phyloP scores from a whole-genome alignment of 257 asterid genomes.

The Solanum lycopersicoides region DNA sequence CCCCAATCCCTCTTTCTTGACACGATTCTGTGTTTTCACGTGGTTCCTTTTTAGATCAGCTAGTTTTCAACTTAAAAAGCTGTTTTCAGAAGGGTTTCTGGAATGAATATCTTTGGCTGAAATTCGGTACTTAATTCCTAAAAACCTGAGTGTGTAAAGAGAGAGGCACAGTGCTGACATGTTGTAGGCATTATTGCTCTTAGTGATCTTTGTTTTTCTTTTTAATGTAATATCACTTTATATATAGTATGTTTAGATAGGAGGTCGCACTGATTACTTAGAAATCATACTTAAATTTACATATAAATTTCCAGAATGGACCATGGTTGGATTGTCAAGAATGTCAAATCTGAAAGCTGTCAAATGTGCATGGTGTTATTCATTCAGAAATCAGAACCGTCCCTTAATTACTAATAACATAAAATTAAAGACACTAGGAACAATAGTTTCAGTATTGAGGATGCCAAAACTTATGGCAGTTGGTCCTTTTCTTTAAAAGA shows the following conservation, averaged over 20 bases:
- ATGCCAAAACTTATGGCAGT: background rate
- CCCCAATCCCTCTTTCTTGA: background rate
- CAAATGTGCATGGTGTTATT: background rate
- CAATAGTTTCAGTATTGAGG: background rate
- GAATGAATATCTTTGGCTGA: background rate
- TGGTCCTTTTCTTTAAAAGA: background rate
- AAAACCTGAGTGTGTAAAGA: background rate
- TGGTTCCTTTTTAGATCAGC: background rate
- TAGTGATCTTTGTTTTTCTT: background rate
- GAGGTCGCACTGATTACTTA: background rate
- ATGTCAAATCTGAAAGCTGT: background rate
- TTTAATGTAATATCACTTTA: background rate
- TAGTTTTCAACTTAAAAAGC: background rate
- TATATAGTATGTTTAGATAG: background rate
- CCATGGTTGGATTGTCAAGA: background rate
- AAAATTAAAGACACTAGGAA: background rate
- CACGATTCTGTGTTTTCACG: background rate
- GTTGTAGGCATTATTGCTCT: background rate
- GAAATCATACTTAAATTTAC: background rate
- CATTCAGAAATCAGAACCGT: background rate
- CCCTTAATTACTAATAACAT: background rate
- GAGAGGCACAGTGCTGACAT: background rate
- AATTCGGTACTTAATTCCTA: background rate
- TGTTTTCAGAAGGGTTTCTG: background rate
- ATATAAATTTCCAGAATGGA: background rate